Evolutionary conservation across 116 monocot genomes (phyloP), one percentile per base, ranked within the genome.

Genomic region (Iris pallida): DNA sequence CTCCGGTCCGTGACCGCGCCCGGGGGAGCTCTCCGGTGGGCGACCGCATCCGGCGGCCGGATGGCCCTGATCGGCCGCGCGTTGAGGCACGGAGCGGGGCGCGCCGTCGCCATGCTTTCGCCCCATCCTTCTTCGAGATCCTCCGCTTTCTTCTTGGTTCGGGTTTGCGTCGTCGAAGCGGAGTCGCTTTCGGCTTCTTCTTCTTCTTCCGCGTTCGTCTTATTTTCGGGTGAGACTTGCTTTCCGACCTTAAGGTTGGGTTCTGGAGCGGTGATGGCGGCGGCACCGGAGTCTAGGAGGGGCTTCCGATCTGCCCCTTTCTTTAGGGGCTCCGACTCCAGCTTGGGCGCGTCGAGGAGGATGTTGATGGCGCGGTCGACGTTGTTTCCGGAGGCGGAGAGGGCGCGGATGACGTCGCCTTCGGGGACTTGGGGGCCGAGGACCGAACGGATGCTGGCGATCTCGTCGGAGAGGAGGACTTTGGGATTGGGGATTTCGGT

Each of bases 261-360:
- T 20, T 65, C 65, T 0, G 49, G 9, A 20, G 47, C 19, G 20
- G 53, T 53, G 10, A 66, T 41, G 5, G 10, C 43, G n/a, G 55
- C 44, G 0, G 47, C 16, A 0, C 7, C 8, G 8, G 45, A 4
- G 14, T 61, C 45, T 17, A 42, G 12, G 2, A 44, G 30, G 30
- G 8, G 11, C 0, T 61, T 40, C 30, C 11, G 61, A 61, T 1
- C 10, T 63, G 41, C 16, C 54, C 42, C 42, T 12, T 61, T 20
- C n/a, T 61, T 20, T 61, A 19, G 7, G 20, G 9, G 19, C 6
- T 58, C 5, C 20, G 40, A 12, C 70, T 8, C 4, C 47, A n/a
- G n/a, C n/a, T n/a, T n/a, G n/a, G 76, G 75, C 16, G 65, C 54
- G 58, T 95, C 91, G 14, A 95, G 86, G 59, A 94, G 85, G 14